Percentiles rank a stretch among this genome's conserved stretches.
phyloP scores from a whole-genome alignment of 345 rosid genomes.

The Turritis glabra region DNA sequence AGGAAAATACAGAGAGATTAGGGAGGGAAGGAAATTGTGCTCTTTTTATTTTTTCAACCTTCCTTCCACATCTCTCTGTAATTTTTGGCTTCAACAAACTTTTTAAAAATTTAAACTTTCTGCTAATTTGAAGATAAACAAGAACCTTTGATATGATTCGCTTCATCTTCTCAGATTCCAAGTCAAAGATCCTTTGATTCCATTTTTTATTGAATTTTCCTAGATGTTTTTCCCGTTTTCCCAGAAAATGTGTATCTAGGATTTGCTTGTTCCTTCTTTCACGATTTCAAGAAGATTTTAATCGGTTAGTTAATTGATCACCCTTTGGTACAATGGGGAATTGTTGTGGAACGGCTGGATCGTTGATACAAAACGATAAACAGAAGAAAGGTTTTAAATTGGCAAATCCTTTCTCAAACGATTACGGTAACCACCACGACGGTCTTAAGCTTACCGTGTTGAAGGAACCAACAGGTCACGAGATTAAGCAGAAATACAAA shows the following conservation, averaged over 20 bases:
- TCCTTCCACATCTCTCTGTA: constrained; percentile 32
- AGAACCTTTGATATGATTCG: constrained; percentile 8
- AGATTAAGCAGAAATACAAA: constrained; percentile 61
- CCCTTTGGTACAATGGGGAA: constrained; percentile 59
- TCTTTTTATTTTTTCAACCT: background rate
- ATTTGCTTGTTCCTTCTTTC: background rate
- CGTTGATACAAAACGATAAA: constrained; percentile 30
- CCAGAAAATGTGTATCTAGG: background rate
- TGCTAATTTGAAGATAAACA: background rate
- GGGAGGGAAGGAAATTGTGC: constrained; percentile 3
- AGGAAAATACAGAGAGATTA: constrained; percentile 26
- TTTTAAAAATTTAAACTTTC: background rate
- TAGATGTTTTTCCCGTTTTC: background rate
- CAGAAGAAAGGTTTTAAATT: constrained; percentile 42
- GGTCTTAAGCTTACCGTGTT: constrained; percentile 59
- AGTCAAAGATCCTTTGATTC: background rate
- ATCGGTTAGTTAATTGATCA: background rate
- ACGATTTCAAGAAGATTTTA: background rate
- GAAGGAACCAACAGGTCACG: constrained; percentile 75
- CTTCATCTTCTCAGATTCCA: constrained; percentile 15
- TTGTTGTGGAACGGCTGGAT: constrained; percentile 66
- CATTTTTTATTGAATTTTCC: no score
- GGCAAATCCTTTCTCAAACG: constrained; percentile 58
- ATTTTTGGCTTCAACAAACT: background rate
- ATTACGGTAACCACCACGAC: constrained; percentile 40